Percentiles rank a stretch among this genome's conserved stretches.
phyloP scores from a whole-genome alignment of 2,329 filamentous ascomycete genomes.

The Gaeumannomyces sp. region DNA sequence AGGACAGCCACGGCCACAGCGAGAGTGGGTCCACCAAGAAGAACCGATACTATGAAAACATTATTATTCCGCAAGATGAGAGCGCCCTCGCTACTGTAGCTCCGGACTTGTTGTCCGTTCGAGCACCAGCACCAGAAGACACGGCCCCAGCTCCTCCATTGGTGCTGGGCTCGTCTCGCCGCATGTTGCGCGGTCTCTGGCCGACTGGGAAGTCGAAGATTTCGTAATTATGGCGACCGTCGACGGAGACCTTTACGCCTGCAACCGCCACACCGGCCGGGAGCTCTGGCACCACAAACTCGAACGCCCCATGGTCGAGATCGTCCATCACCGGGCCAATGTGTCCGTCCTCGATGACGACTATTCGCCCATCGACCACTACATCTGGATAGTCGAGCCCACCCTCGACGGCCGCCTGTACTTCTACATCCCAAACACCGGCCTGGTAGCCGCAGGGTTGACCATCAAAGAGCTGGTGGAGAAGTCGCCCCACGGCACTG shows the following conservation, averaged over 20 bases:
- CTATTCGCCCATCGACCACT: conserved; percentile 68
- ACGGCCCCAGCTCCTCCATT: conserved; percentile 47
- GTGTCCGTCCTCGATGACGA: conserved; percentile 53
- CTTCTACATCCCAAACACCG: conserved; percentile 67
- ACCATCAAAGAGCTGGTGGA: conserved; percentile 87
- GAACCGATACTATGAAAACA: conserved; percentile 27
- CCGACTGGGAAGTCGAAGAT: conserved; percentile 99
- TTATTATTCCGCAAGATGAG: conserved; percentile 58
- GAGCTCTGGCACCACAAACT: conserved; percentile 81
- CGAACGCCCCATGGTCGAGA: conserved; percentile 85
- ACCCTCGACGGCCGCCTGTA: conserved; percentile 82
- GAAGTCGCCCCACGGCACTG: conserved; percentile 66
- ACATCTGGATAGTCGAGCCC: conserved; percentile 93
- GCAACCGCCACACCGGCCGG: conserved; percentile 78
- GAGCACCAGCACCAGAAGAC: conserved; percentile 77
- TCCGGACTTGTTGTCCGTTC: conserved; percentile 82
- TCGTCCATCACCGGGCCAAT: conserved; percentile 70
- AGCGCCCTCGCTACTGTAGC: conserved; percentile 96
- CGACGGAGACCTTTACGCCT: conserved; percentile 91
- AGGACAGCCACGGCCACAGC: conserved; percentile 23
- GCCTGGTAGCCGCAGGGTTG: conserved; percentile 59
- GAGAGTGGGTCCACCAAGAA: conserved; percentile 25
- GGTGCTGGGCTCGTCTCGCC: conserved; percentile 69
- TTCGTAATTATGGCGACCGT: conserved; percentile 99
- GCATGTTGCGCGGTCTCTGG: conserved; percentile 91